Conservation (phyloP, 2,329 filamentous ascomycete genomes). For the Plenodomus tracheiphilus region DNA sequence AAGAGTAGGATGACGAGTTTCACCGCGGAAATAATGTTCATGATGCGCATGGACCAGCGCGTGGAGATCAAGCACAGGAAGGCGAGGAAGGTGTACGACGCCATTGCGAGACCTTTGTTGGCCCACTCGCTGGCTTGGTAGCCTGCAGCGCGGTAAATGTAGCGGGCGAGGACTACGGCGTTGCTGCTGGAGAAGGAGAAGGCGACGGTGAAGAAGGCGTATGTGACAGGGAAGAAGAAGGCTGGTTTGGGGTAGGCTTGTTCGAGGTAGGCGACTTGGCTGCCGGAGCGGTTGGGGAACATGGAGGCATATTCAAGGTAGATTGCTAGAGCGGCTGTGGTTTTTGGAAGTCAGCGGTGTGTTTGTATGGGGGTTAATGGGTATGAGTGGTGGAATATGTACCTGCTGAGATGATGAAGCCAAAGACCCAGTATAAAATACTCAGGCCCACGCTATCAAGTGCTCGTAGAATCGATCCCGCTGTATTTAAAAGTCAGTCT, state of each 20-base stretch:
- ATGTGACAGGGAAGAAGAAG: conserved; percentile 34
- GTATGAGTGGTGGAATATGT: too few species aligned
- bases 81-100: conserved; percentile 27
- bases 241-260: conserved; percentile 33
- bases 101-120: conserved; percentile 35
- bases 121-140: conserved; percentile 30
- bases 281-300: conserved; percentile 34
- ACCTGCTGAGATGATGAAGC: conserved; percentile 31
- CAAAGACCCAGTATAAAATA: conserved; percentile 35
- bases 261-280: conserved; percentile 36
- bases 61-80: conserved; percentile 33
- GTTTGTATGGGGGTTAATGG: too few species aligned
- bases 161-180: conserved; percentile 33
- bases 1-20: conserved; percentile 68
- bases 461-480: conserved; percentile 27
- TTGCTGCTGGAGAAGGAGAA: conserved; percentile 39
- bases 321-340: conserved; percentile 28
- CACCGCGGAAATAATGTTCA: conserved; percentile 44
- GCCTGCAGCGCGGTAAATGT: conserved; percentile 34
- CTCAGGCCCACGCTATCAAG: conserved; percentile 33
- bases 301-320: conserved; percentile 33
- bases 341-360: too few species aligned
- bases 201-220: conserved; percentile 32
- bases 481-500: conserved; percentile 11
- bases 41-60: conserved; percentile 30